These are phyloP conservation scores for Tylopilus sp. DNA, from an alignment of 768 basidiomycete species.

Conservation along the genomic window DNA sequence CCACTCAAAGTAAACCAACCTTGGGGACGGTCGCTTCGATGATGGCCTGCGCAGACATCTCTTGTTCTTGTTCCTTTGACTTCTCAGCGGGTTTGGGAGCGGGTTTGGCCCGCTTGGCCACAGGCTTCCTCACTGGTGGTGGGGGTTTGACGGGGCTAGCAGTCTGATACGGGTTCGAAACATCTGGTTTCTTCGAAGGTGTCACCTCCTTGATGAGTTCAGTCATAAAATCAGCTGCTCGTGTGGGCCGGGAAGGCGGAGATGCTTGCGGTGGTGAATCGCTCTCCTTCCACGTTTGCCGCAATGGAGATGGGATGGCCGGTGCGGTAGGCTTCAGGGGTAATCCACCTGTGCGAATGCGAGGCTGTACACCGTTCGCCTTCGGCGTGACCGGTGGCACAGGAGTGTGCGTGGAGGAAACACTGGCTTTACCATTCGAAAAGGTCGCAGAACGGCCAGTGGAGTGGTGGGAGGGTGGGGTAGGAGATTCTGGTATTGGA, in stretches of 20 bases:
- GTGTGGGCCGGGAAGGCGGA: constrained; percentile 43
- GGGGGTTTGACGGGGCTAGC: constrained; percentile 61
- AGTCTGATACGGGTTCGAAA: constrained; percentile 76
- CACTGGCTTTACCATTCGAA: constrained; percentile 24
- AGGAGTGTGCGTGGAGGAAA: constrained; percentile 23
- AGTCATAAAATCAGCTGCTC: constrained; percentile 66
- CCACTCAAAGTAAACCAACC: constrained; percentile 35
- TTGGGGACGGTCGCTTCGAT: constrained; percentile 78
- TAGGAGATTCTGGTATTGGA: constrained; percentile 32
- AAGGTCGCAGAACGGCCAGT: constrained; percentile 25
- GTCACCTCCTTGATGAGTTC: constrained; percentile 70
- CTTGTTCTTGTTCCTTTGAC: constrained; percentile 27
- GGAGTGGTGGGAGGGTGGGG: constrained; percentile 29
- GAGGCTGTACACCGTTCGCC: constrained; percentile 25
- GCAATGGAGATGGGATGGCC: constrained; percentile 67
- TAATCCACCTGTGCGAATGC: constrained; percentile 41
- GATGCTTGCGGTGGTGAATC: constrained; percentile 38
- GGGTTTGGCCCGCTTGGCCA: constrained; percentile 37
- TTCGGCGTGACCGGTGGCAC: constrained; percentile 26
- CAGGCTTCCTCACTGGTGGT: constrained; percentile 39
- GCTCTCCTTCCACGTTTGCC: constrained; percentile 63
- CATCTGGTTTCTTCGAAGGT: constrained; percentile 59
- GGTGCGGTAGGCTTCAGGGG: constrained; percentile 55
- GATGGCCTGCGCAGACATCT: constrained; percentile 58
- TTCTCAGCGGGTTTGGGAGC: constrained; percentile 35